phyloP scores from a whole-genome alignment of 192 early-diverging fungal genomes.

The Coemansia sp. region DNA sequence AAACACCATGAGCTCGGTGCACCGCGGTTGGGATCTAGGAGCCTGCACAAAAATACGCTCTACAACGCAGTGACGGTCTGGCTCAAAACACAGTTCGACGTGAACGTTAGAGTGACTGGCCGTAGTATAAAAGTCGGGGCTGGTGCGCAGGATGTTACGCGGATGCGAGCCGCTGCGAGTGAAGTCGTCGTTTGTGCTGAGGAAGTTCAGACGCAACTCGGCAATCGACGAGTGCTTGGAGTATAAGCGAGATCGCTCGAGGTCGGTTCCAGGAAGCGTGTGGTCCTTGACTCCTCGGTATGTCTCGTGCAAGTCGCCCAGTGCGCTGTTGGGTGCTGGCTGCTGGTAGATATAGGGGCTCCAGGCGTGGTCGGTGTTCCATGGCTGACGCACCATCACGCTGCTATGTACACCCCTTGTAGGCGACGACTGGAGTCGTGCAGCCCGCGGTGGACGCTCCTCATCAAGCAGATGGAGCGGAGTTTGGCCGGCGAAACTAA shows the following conservation, averaged over 20 bases:
- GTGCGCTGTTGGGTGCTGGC: slow-evolving; percentile 13
- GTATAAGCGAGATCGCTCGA: slow-evolving; percentile 18
- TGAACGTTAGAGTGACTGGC: slow-evolving; percentile 33
- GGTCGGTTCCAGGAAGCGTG: slow-evolving; percentile 5
- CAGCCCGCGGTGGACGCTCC: not conserved
- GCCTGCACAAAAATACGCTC: slow-evolving; percentile 40
- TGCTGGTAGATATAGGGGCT: slow-evolving; percentile 38
- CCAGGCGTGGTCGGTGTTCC: slow-evolving; percentile 30
- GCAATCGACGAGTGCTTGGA: slow-evolving; percentile 19
- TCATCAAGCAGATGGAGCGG: not conserved
- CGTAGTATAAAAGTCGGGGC: slow-evolving; percentile 21
- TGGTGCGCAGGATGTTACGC: slow-evolving; percentile 26
- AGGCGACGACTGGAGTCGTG: not conserved
- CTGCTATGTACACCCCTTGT: not conserved
- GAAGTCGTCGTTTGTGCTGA: slow-evolving; percentile 38
- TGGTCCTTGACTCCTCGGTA: not conserved
- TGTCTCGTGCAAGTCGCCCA: slow-evolving; percentile 2
- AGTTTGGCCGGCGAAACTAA: not conserved
- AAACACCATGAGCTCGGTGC: slow-evolving; percentile 52
- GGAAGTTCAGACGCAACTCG: slow-evolving; percentile 8
- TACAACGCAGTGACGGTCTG: slow-evolving; percentile 23
- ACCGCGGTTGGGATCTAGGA: slow-evolving; percentile 28
- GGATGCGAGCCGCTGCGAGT: slow-evolving; percentile 17
- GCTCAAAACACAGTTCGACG: slow-evolving; percentile 28
- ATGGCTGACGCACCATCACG: slow-evolving; percentile 36